phyloP scores from a whole-genome alignment of 2,329 filamentous ascomycete species.

The Lanzia echinophila region DNA sequence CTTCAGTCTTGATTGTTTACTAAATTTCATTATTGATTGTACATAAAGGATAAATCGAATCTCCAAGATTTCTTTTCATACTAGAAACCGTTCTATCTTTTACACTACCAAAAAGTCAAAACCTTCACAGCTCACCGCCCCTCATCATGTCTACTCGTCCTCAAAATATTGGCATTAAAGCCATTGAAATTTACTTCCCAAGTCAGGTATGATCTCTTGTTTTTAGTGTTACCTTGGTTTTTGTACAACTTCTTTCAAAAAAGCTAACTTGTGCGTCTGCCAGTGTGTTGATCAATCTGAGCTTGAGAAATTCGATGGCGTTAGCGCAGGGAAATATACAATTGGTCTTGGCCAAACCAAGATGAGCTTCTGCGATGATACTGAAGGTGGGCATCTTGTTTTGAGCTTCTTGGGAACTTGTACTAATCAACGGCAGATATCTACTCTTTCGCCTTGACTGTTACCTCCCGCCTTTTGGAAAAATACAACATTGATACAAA shows the following conservation, averaged over 20 bases:
- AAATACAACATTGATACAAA: conserved; percentile 79
- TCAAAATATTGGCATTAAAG: conserved; percentile 87
- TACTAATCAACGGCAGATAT: conserved; percentile 50
- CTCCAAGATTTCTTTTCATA: background rate
- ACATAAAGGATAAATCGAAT: conserved; percentile 5
- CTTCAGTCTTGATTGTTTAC: background rate
- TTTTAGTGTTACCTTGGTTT: background rate
- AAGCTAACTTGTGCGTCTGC: conserved; percentile 5
- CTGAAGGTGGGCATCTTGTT: conserved; percentile 56
- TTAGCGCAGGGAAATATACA: conserved; percentile 77
- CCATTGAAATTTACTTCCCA: conserved; percentile 85
- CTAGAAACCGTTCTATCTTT: background rate
- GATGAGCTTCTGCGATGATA: conserved; percentile 89
- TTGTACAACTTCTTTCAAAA: background rate
- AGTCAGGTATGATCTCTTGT: conserved; percentile 58
- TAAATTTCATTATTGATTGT: background rate
- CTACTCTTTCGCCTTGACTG: conserved; percentile 79
- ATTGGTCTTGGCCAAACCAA: conserved; percentile 86
- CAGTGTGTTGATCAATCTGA: conserved; percentile 80
- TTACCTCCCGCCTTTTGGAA: conserved; percentile 66
- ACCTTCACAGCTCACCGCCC: conserved; percentile 21
- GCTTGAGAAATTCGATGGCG: conserved; percentile 82
- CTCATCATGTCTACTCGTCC: conserved; percentile 63
- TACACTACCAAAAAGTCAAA: background rate
- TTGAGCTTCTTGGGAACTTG: conserved; percentile 1